These are phyloP conservation scores for Ramaria rubella DNA, from an alignment of 768 basidiomycete species.

Conservation along the genomic window DNA sequence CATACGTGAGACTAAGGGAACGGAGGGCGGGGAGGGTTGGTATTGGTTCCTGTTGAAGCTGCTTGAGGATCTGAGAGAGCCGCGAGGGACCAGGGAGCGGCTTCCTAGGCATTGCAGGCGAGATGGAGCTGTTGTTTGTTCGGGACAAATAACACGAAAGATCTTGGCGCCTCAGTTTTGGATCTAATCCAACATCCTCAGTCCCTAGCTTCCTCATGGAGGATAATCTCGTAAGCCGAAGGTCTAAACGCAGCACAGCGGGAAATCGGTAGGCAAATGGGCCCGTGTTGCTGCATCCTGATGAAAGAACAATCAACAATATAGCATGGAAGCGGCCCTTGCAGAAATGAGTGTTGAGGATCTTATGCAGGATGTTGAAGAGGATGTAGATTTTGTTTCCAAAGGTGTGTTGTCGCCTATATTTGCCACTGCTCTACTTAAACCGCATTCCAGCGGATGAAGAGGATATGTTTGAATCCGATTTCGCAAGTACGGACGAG, in stretches of 20 bases:
- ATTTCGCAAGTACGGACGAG: conserved; percentile 83
- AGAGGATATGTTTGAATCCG: conserved; percentile 74
- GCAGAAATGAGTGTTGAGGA: conserved; percentile 63
- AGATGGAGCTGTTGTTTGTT: background rate
- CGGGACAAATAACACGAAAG: conserved; percentile 1
- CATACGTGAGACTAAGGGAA: conserved; percentile 48
- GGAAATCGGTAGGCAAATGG: conserved; percentile 62
- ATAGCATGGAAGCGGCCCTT: conserved; percentile 71
- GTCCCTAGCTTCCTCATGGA: conserved; percentile 15
- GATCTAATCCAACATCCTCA: background rate
- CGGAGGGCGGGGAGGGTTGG: conserved; percentile 45
- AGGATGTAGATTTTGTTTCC: conserved; percentile 65
- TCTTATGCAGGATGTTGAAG: conserved; percentile 52
- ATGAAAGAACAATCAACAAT: background rate
- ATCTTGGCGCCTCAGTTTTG: background rate
- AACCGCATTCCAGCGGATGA: conserved; percentile 45
- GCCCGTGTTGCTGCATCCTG: background rate
- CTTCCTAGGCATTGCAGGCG: conserved; percentile 23
- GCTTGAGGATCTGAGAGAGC: conserved; percentile 46
- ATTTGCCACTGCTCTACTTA: background rate
- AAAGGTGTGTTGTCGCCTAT: conserved; percentile 39
- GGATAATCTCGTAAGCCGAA: conserved; percentile 48
- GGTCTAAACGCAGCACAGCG: conserved; percentile 66
- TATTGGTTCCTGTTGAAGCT: conserved; percentile 45
- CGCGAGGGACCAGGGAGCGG: conserved; percentile 41